These are phyloP conservation scores for Bolboschoenoplectus hybrid DNA, from an alignment of 202 grass and related monocot genomes.

Conservation along the genomic window DNA sequence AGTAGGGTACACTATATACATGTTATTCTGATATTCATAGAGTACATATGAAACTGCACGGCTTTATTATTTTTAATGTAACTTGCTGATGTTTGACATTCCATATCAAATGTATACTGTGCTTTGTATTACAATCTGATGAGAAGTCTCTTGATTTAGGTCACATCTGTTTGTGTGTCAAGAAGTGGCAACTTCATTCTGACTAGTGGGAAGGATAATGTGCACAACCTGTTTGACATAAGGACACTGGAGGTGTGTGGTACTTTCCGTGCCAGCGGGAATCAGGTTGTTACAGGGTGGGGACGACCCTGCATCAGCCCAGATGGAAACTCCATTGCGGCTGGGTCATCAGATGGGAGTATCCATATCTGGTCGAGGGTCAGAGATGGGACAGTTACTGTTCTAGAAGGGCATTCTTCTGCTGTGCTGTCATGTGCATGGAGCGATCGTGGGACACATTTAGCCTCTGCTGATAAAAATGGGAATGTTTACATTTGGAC, in stretches of 20 bases:
- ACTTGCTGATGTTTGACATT: not conserved
- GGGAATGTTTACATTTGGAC: slow-evolving; percentile 87
- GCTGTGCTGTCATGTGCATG: slow-evolving; percentile 68
- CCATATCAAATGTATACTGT: not conserved
- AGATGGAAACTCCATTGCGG: slow-evolving; percentile 72
- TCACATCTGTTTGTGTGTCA: slow-evolving; percentile 84
- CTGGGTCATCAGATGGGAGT: slow-evolving; percentile 77
- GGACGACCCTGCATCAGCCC: slow-evolving; percentile 79
- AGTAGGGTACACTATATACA: not conserved
- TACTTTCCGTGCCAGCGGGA: slow-evolving; percentile 62
- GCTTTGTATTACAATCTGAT: slow-evolving; percentile 11
- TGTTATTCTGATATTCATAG: not conserved
- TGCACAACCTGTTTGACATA: slow-evolving; percentile 88
- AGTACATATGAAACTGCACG: not conserved
- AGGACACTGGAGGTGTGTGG: slow-evolving; percentile 89
- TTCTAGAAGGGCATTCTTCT: slow-evolving; percentile 75
- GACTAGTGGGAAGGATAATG: slow-evolving; percentile 83
- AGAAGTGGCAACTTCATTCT: slow-evolving; percentile 68
- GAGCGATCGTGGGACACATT: slow-evolving; percentile 57
- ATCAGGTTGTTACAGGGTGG: slow-evolving; percentile 61
- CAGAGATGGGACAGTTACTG: slow-evolving; percentile 47
- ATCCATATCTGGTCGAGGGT: slow-evolving; percentile 83
- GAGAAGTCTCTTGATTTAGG: slow-evolving; percentile 37
- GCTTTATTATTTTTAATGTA: not conserved
- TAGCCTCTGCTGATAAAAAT: slow-evolving; percentile 80